Evolutionary conservation across 1,284 basidiomycete genomes (phyloP).

Genomic region (Cutaneotrichosporon curvatum): DNA sequence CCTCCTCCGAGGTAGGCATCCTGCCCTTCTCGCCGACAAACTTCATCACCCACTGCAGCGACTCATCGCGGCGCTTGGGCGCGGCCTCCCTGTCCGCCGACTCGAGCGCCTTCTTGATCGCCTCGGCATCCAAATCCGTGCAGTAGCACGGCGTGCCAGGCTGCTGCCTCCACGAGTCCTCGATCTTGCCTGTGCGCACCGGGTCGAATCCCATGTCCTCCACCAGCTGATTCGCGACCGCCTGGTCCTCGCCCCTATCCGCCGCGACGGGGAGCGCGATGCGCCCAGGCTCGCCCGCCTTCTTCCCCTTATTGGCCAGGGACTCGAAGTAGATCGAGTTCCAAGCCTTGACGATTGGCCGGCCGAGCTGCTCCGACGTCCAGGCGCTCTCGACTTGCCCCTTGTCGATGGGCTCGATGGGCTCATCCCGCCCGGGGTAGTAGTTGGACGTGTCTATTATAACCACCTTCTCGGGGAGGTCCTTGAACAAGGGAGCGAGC

Average conservation of each 20-base stretch:
- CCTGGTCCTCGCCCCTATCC: background rate
- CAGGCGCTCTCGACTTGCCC: constrained; percentile 3
- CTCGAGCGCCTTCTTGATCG: background rate
- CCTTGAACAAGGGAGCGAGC: background rate
- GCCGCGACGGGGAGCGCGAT: constrained; percentile 1
- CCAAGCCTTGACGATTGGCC: constrained; percentile 4
- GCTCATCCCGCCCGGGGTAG: constrained; percentile 1
- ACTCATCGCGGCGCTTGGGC: background rate
- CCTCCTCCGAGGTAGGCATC: background rate
- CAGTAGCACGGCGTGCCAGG: constrained; percentile 1
- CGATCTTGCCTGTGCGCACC: background rate
- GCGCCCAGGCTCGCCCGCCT: background rate
- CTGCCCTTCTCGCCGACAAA: background rate
- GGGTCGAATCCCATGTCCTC: constrained; percentile 1
- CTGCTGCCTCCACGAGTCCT: constrained; percentile 6
- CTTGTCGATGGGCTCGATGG: background rate
- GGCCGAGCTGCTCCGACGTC: background rate
- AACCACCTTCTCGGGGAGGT: background rate
- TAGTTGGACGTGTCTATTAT: constrained; percentile 6
- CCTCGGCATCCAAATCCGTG: background rate
- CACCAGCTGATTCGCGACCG: background rate
- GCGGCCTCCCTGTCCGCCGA: background rate
- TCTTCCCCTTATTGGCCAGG: background rate
- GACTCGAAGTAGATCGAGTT: background rate
- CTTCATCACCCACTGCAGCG: background rate